Percentiles rank a stretch among this genome's conserved stretches.
Conservation (phyloP, 1,139 yeast genomes). For the Suhomyces atakaporum region DNA sequence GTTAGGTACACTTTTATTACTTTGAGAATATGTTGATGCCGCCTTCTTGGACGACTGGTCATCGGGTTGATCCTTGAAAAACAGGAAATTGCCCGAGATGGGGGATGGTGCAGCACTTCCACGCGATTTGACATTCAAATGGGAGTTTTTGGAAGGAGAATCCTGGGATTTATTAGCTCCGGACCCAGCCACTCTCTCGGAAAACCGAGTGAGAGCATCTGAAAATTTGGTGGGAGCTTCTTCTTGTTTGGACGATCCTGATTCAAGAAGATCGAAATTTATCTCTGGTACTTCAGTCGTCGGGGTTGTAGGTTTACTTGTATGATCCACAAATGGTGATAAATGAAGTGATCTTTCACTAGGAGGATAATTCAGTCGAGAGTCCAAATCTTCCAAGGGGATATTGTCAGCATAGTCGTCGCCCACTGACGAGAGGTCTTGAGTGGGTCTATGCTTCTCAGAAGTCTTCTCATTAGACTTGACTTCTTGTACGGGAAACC, state of each 20-base stretch:
- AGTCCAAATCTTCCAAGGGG: slow-evolving; percentile 19
- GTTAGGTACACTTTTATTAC: slow-evolving; percentile 13
- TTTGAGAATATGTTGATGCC: slow-evolving; percentile 4
- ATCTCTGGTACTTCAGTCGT: neutral
- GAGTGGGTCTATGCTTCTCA: slow-evolving; percentile 1
- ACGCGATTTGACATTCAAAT: slow-evolving; percentile 4
- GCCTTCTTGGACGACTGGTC: neutral
- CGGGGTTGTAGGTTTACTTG: slow-evolving; percentile 3
- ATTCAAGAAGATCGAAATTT: slow-evolving; percentile 6
- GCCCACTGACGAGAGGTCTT: slow-evolving; percentile 2
- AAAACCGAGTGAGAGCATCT: slow-evolving; percentile 35
- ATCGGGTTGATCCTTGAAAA: slow-evolving; percentile 11
- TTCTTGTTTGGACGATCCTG: slow-evolving; percentile 7
- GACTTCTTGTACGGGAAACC: slow-evolving; percentile 45
- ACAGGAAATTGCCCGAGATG: slow-evolving; percentile 14
- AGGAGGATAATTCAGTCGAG: neutral
- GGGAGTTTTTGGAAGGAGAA: slow-evolving; percentile 15
- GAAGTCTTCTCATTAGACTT: slow-evolving; percentile 2
- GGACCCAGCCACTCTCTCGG: slow-evolving; percentile 47
- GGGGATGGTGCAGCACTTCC: slow-evolving; percentile 12
- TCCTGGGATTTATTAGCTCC: slow-evolving; percentile 18
- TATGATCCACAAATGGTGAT: slow-evolving; percentile 11
- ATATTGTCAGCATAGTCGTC: slow-evolving; percentile 24
- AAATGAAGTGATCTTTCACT: slow-evolving; percentile 1
- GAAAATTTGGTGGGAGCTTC: slow-evolving; percentile 26